A percentile compares a stretch with the other conserved stretches of the same genome.
Conservation (phyloP, 164 flowering plant genomes). For the Magnolia kwangsiensis region DNA sequence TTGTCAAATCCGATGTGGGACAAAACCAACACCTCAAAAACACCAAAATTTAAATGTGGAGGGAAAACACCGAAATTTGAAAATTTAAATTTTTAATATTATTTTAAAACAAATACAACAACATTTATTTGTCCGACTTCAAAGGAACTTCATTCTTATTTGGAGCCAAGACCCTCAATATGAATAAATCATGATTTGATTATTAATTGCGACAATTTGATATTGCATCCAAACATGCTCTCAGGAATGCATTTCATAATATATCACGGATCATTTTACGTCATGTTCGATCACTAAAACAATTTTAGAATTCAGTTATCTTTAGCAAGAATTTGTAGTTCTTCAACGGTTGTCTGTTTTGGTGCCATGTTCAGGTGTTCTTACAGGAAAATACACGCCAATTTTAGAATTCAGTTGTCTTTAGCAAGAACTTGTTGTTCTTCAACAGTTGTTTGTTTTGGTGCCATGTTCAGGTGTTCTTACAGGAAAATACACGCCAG, state of each 20-base stretch:
- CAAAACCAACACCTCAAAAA: no score
- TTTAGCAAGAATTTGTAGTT: background rate
- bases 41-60: no score
- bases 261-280: background rate
- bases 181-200: no score
- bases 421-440: background rate
- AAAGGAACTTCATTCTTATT: no score
- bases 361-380: conserved; percentile 50
- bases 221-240: no score
- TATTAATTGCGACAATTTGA: no score
- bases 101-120: no score
- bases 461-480: conserved; percentile 56
- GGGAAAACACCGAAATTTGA: no score
- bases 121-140: no score
- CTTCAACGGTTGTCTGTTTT: background rate
- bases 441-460: background rate
- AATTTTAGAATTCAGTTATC: background rate
- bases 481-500: conserved; percentile 83
- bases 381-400: conserved; percentile 79
- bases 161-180: no score
- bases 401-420: background rate
- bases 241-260: background rate
- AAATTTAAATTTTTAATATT: no score
- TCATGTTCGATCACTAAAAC: background rate
- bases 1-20: no score